Conservation (phyloP, 2,329 filamentous ascomycete species). For the Colletotrichum endophyticum region DNA sequence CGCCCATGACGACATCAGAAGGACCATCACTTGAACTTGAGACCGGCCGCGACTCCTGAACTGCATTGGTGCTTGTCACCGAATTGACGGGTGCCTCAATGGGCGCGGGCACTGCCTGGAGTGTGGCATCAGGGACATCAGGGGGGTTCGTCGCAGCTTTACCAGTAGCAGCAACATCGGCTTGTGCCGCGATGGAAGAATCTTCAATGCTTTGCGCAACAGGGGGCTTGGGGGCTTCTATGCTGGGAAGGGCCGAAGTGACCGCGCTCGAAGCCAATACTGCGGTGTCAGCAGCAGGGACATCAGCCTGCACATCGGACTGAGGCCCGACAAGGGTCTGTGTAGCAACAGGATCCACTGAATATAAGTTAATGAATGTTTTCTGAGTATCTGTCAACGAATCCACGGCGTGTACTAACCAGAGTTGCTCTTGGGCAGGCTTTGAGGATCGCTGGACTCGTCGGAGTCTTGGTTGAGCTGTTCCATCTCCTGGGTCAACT, state of each 20-base stretch:
- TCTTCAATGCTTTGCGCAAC: not conserved
- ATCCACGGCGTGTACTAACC: not conserved
- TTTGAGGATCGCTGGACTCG: not conserved
- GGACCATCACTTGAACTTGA: not conserved
- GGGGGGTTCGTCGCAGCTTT: not conserved
- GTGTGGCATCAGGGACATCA: not conserved
- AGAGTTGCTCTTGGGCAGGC: conserved; percentile 13
- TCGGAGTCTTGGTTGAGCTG: conserved; percentile 12
- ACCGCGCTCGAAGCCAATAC: not conserved
- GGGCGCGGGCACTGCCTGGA: not conserved
- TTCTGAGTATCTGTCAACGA: not conserved
- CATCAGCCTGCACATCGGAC: not conserved
- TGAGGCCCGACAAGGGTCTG: not conserved
- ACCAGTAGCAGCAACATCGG: conserved; percentile 7
- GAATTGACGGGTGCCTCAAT: not conserved
- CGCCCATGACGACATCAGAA: conserved; percentile 22
- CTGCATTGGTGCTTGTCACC: not conserved
- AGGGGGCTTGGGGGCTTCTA: not conserved
- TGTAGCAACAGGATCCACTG: conserved; percentile 8
- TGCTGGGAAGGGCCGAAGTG: not conserved
- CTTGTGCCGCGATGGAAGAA: not conserved
- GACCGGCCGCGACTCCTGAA: not conserved
- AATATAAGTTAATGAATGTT: not conserved
- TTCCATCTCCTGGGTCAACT: conserved; percentile 32
- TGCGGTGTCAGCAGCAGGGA: not conserved